These are phyloP conservation scores for Exophiala mesophila DNA, from an alignment of 2,329 filamentous ascomycete genomes.

Conservation along the genomic window DNA sequence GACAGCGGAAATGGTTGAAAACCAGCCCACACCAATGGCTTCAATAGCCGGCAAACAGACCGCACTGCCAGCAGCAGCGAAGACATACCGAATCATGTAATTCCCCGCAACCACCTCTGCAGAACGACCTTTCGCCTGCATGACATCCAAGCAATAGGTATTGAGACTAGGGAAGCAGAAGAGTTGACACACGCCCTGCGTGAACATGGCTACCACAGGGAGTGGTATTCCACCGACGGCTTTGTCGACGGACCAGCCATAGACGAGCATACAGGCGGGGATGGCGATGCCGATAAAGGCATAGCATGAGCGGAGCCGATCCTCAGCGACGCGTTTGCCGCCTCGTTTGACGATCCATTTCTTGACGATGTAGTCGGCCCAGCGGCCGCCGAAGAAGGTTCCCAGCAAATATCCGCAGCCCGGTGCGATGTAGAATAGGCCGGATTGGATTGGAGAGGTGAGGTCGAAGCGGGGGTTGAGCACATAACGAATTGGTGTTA, in stretches of 20 bases:
- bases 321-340: slow-evolving; percentile 61
- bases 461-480: slow-evolving; percentile 70
- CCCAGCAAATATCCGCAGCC: slow-evolving; percentile 65
- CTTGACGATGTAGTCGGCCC: slow-evolving; percentile 63
- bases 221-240: slow-evolving; percentile 50
- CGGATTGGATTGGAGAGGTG: slow-evolving; percentile 60
- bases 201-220: slow-evolving; percentile 68
- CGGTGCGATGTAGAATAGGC: slow-evolving; percentile 70
- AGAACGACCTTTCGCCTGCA: slow-evolving; percentile 56
- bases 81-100: slow-evolving; percentile 71
- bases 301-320: slow-evolving; percentile 58
- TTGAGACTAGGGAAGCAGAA: slow-evolving; percentile 73
- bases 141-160: slow-evolving; percentile 78
- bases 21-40: slow-evolving; percentile 73
- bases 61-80: slow-evolving; percentile 66
- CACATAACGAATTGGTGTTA: slow-evolving; percentile 67
- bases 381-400: slow-evolving; percentile 67
- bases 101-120: slow-evolving; percentile 76
- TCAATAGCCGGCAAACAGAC: slow-evolving; percentile 70
- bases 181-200: slow-evolving; percentile 68
- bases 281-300: slow-evolving; percentile 55
- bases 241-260: slow-evolving; percentile 61
- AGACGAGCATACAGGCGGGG: slow-evolving; percentile 61
- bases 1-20: slow-evolving; percentile 62
- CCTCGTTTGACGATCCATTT: slow-evolving; percentile 55